phyloP scores from a whole-genome alignment of 441 rosid species.

The Populus hybrid region DNA sequence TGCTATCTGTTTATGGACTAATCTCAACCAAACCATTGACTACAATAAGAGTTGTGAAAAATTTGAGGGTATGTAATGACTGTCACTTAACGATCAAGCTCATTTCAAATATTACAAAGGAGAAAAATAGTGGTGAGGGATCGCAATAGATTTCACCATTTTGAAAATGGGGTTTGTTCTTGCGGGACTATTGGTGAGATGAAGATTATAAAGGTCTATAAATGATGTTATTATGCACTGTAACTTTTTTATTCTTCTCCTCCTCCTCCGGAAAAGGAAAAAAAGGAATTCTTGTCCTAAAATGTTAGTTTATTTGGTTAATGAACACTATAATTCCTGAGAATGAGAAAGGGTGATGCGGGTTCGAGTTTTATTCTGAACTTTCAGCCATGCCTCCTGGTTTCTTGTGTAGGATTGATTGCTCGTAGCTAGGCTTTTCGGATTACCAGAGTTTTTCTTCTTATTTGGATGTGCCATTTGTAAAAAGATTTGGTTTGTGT shows the following conservation, averaged over 20 bases:
- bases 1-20: constrained; percentile 59
- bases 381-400: not conserved
- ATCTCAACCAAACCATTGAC: constrained; percentile 45
- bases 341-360: not conserved
- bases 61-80: constrained; percentile 62
- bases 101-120: constrained; percentile 55
- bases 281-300: not conserved
- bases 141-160: constrained; percentile 71
- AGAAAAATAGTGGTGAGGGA: constrained; percentile 63
- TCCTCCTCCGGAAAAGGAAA: not conserved
- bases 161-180: constrained; percentile 30
- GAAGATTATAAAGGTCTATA: not conserved
- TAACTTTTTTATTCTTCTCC: too few species aligned
- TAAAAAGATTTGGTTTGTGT: not conserved
- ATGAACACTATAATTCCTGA: not conserved
- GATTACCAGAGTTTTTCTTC: not conserved
- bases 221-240: not conserved
- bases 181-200: constrained; percentile 64
- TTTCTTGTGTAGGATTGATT: not conserved
- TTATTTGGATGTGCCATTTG: not conserved
- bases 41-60: constrained; percentile 65
- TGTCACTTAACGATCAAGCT: constrained; percentile 65
- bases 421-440: not conserved
- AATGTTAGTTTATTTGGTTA: not conserved
- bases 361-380: not conserved